phyloP scores from a whole-genome alignment of 352 stramenopile species.

The Phytophthora pseudosyringae region DNA sequence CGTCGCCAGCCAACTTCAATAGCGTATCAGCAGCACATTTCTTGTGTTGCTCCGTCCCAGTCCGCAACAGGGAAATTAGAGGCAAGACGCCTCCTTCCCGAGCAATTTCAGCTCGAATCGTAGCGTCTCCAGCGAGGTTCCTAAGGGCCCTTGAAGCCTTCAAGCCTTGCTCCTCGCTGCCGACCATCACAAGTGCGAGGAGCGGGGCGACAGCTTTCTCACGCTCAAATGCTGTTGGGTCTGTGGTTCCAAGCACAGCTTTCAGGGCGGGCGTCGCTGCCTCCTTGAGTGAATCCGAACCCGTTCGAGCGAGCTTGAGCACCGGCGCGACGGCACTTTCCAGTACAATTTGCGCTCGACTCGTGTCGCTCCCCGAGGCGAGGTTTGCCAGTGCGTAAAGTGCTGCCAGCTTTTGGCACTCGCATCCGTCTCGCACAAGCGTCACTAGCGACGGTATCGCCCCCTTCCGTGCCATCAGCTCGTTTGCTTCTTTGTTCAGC shows the following conservation, averaged over 20 bases:
- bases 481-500: not conserved
- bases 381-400: too few relatives aligned
- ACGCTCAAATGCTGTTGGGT: not conserved
- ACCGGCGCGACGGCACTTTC: too few relatives aligned
- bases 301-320: too few relatives aligned
- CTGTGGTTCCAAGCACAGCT: not conserved
- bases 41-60: not conserved
- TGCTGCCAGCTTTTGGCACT: not conserved
- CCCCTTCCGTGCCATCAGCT: not conserved
- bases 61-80: not conserved
- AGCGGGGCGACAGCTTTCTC: not conserved
- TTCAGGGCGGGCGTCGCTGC: not conserved
- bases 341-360: too few relatives aligned
- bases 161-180: not conserved
- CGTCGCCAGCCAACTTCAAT: not conserved
- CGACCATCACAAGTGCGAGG: not conserved
- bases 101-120: not conserved
- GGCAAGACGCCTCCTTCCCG: not conserved
- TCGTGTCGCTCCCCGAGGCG: too few relatives aligned
- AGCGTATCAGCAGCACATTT: not conserved
- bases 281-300: not conserved
- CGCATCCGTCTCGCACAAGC: not conserved
- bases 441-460: not conserved
- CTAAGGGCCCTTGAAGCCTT: not conserved
- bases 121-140: not conserved